These are phyloP conservation scores for Coelastrella sp. DNA, from an alignment of 139 green algal species.

Conservation along the genomic window DNA sequence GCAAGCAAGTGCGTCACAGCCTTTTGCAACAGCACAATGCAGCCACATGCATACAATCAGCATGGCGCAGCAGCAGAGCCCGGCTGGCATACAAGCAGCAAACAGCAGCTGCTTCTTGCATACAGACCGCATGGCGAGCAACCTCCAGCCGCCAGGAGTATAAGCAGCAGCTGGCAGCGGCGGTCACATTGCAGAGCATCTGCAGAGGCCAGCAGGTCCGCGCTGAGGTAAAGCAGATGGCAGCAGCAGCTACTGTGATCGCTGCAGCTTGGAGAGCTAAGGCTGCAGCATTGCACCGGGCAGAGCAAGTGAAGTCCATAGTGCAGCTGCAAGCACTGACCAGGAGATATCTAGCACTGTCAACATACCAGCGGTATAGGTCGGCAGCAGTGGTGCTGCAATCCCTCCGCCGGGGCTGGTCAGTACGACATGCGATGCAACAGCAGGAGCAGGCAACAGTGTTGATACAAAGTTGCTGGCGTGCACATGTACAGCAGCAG, in stretches of 20 bases:
- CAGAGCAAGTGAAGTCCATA: conserved; percentile 33
- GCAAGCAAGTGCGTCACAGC: not conserved
- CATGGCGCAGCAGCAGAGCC: conserved; percentile 4
- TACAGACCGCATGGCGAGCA: not conserved
- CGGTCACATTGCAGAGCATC: conserved; percentile 12
- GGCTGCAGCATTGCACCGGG: not conserved
- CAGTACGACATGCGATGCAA: not conserved
- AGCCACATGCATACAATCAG: conserved; percentile 17
- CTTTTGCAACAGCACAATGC: conserved; percentile 20
- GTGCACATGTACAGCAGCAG: conserved; percentile 5
- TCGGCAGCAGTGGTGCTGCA: conserved; percentile 45
- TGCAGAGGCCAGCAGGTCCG: not conserved
- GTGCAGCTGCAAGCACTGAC: conserved; percentile 47
- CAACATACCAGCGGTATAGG: conserved; percentile 8
- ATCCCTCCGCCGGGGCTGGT: conserved; percentile 2
- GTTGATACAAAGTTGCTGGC: not conserved
- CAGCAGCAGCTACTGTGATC: conserved; percentile 18
- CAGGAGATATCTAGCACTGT: conserved; percentile 3
- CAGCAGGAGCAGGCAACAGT: conserved; percentile 4
- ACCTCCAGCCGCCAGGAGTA: not conserved
- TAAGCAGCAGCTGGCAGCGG: conserved; percentile 10
- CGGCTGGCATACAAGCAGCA: conserved; percentile 15
- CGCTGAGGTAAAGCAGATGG: not conserved
- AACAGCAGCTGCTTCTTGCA: not conserved
- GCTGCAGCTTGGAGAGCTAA: conserved; percentile 37